Evolutionary conservation across 108 stramenopile species (phyloP), one percentile per base, ranked within the genome.

Genomic region (Fistulifera solaris): DNA sequence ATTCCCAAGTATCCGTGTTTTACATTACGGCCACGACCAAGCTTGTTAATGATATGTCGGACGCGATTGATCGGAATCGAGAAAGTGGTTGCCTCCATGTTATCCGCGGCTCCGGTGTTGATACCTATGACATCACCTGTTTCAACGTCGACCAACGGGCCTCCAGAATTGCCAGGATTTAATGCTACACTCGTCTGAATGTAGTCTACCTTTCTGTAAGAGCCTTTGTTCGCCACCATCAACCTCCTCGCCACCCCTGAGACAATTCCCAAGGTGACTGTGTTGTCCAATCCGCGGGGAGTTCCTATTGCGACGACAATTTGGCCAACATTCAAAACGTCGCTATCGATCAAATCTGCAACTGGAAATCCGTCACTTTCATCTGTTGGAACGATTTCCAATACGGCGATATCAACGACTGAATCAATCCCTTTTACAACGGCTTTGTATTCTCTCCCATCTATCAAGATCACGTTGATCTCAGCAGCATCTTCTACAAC

Each of bases 71-170:
- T 89, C 39, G 93, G 94, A 49, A 92, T 87, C 10, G 89, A 85
- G 71, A 92, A 95, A 28, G 73, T 76, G 26, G 88, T 92, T 17
- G 85, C 91, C 66, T 88, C 87, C 81, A 89, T 87, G 58, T 95
- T 87, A 0, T 85, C 85, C 11, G 87, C 63, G 38, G 89, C 87
- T 24, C 86, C 87, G 0, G 94, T 87, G 47, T 95, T 95, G 22
- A 95, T 88, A 10, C 94, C 94, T n/a, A 95, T 59, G 26, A 95
- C 87, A 7, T 75, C 51, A 1, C 90, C 94, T 41, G 58, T 83
- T 56, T 75, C 77, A 0, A 87, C 88, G 59, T 94, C 87, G 11
- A 94, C 83, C 42, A 91, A 70, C 8, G 94, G 94, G 7, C 94
- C 94, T 6, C 89, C 89, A 18, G 72, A 71, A 38, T 75, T 75